These are phyloP conservation scores for Iris pallida DNA, from an alignment of 116 monocot genomes.

Conservation along the genomic window DNA sequence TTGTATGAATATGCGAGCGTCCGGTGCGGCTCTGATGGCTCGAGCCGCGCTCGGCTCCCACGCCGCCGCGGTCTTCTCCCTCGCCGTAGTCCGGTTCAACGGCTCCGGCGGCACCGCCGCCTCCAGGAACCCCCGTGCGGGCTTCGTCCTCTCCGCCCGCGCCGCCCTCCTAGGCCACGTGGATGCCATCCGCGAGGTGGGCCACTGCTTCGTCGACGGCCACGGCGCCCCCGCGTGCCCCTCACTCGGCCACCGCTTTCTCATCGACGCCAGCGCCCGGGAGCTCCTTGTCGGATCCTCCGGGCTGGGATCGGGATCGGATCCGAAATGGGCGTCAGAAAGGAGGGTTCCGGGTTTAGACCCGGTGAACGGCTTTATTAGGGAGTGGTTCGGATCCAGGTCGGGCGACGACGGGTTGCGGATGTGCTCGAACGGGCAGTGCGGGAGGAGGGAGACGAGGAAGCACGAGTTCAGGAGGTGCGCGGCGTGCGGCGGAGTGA, in stretches of 20 bases:
- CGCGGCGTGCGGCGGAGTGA: slow-evolving; percentile 27
- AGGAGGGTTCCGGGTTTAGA: slow-evolving; percentile 18
- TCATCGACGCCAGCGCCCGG: background rate
- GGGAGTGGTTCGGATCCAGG: slow-evolving; percentile 27
- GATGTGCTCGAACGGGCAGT: slow-evolving; percentile 29
- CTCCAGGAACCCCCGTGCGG: background rate
- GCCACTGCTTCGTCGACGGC: slow-evolving; percentile 7
- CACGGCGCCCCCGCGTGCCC: background rate
- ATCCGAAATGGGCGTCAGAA: background rate
- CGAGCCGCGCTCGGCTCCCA: slow-evolving; percentile 37
- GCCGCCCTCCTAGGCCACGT: slow-evolving; percentile 5
- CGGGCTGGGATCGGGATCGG: background rate
- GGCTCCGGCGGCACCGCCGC: background rate
- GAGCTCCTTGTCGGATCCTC: background rate
- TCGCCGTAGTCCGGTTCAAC: slow-evolving; percentile 22
- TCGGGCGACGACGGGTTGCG: slow-evolving; percentile 7
- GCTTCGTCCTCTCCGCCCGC: slow-evolving; percentile 1
- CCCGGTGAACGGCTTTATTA: slow-evolving; percentile 38
- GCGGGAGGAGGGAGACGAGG: slow-evolving; percentile 34
- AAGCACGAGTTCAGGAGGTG: slow-evolving; percentile 42
- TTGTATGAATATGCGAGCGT: slow-evolving; percentile 26
- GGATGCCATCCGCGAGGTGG: slow-evolving; percentile 9
- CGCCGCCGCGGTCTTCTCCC: slow-evolving; percentile 43
- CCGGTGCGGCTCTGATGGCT: slow-evolving; percentile 40
- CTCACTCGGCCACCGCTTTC: background rate